Base-by-base conservation (phyloP, 2,329 filamentous ascomycete species). In the Clonostachys rosea region DNA sequence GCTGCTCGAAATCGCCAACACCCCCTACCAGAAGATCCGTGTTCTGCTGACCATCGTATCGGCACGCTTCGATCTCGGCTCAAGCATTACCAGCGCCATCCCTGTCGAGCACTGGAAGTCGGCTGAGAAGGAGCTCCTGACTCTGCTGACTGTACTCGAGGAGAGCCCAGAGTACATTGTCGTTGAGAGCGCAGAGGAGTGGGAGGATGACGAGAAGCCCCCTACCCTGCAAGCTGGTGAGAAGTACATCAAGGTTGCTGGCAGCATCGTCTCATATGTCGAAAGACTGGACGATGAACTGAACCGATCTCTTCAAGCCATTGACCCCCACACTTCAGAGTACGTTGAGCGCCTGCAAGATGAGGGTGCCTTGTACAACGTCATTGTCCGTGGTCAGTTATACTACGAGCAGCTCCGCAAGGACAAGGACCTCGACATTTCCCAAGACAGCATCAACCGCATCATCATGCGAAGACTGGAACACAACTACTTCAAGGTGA, bases 281-380 rank as follows among this genome's bases (percentile, higher is more conserved):
- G 94, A 99, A 78, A 83, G 94, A 62, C 81, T 99, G 17, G 94
- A 99, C 61, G 94, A 99, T 62, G 95, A 99, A 74, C 88, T 99
- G 54, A 95, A 89, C 51, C 86, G 94, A 59, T 96, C 94, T n/a
- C 79, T 99, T 45, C 94, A 99, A 70, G 89, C 86, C 69, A 96
- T 99, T 62, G 94, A 99, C 66, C 95, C 94, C 48, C 94, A 99
- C 72, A 99, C 94, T 39, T 94, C 94, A 33, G 94, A 99, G 73
- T 99, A 99, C 65, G 96, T 99, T 52, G 94, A 99, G 66, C 84
- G 95, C 49, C 75, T 99, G 50, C 87, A 88, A 47, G 94, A 99
- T 60, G 94, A 99, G 74, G 87, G 86, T 52, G 75, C 86, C 43
- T 77, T 99, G 45, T 99, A 99, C 76, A 91, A 89, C 69, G 87